Evolutionary conservation across 106 monocot genomes (phyloP).

Genomic region (Dioscorea zingiberensis): DNA sequence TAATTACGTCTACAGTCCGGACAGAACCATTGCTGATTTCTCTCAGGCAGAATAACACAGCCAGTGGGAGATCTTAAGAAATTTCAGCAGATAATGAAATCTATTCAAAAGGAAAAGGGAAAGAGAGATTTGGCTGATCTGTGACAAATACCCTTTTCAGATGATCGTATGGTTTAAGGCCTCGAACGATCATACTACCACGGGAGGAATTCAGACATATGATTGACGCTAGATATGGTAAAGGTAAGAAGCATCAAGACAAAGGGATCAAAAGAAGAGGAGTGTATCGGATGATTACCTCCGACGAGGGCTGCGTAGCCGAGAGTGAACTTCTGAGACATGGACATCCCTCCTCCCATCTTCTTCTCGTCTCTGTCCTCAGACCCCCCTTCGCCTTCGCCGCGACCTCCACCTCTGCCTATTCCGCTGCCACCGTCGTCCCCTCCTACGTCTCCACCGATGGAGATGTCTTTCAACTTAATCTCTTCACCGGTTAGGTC

Average conservation of each 20-base stretch:
- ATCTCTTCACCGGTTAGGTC: background rate
- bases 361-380: background rate
- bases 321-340: conserved; percentile 11
- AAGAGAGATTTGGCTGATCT: too few relatives aligned
- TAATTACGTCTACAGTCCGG: too few relatives aligned
- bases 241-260: background rate
- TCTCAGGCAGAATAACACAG: too few relatives aligned
- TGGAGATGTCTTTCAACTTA: background rate
- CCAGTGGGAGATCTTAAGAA: too few relatives aligned
- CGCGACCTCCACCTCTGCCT: background rate
- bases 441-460: background rate
- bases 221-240: too few relatives aligned
- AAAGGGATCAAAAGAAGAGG: background rate
- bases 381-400: background rate
- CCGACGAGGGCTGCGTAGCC: conserved; percentile 9
- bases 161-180: too few relatives aligned
- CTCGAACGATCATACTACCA: too few relatives aligned
- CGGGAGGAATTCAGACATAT: too few relatives aligned
- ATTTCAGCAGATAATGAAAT: too few relatives aligned
- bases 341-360: conserved; percentile 3
- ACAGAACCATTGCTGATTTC: too few relatives aligned
- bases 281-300: background rate
- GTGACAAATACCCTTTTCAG: too few relatives aligned
- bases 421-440: conserved; percentile 1
- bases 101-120: too few relatives aligned